These are phyloP conservation scores for Homolaphlyctis polyrhiza DNA, from an alignment of 371 early-diverging fungal genomes.

Conservation along the genomic window DNA sequence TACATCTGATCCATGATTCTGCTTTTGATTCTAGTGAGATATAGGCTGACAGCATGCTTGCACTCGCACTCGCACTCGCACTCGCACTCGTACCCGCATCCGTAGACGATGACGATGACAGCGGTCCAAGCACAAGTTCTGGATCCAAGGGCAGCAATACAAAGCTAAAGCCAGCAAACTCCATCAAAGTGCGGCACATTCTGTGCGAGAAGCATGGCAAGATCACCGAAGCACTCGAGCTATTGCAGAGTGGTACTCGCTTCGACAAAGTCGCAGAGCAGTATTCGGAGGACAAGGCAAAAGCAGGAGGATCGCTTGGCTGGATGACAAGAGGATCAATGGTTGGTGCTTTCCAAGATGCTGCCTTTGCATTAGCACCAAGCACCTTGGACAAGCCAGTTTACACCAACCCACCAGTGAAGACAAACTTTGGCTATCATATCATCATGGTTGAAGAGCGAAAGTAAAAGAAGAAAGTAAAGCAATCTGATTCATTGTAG, in stretches of 20 bases:
- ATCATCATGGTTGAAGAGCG: slow-evolving; percentile 4
- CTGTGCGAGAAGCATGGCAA: slow-evolving; percentile 30
- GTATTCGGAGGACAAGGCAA: slow-evolving; percentile 89
- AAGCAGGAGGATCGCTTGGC: slow-evolving; percentile 68
- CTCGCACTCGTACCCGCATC: no score
- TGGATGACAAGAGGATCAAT: slow-evolving; percentile 85
- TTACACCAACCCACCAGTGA: background rate
- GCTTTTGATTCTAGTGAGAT: no score
- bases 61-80: background rate
- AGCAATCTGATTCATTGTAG: background rate
- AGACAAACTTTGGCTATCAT: slow-evolving; percentile 6
- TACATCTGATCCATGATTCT: no score
- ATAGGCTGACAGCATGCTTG: no score
- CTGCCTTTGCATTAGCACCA: background rate
- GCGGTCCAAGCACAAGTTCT: no score
- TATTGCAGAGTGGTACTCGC: slow-evolving; percentile 27
- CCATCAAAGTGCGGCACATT: slow-evolving; percentile 31
- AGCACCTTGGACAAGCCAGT: background rate
- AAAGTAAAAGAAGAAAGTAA: background rate
- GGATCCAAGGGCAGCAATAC: no score
- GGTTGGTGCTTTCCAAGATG: slow-evolving; percentile 81
- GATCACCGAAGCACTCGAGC: slow-evolving; percentile 30
- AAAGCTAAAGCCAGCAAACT: no score
- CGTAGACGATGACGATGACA: no score
- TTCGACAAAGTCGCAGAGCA: slow-evolving; percentile 63